Evolutionary conservation across 345 rosid species (phyloP), one percentile per base, ranked within the genome.

Genomic region (Orychophragmus violaceus): DNA sequence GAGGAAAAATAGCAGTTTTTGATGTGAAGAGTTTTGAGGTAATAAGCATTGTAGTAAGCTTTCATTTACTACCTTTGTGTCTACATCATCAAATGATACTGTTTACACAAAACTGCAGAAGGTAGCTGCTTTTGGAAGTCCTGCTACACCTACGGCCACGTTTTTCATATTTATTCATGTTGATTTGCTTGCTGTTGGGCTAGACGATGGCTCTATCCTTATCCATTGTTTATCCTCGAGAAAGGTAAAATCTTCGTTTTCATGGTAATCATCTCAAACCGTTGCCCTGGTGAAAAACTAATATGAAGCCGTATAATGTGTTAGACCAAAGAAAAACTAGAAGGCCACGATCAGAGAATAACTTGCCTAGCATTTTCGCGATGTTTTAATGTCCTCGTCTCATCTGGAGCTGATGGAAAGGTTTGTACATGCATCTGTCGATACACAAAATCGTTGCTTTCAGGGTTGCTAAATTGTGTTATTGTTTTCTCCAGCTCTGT

Each of bases 1-100:
- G 81, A 63, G 79, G 70, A 29, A 64, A 60, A 39, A 74, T 77
- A 56, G 61, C 81, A 59, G 42, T 80, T 24, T 80, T 74, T 65
- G 66, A 67, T 74, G 14, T 74, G 29, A 68, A 68, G 36, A 71
- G 64, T 21, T 77, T 71, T 24, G 66, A 80, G 75, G 83, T 77
- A 68, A 54, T 28, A 67, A 22, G 37, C 48, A n/a, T 35, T 24
- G 36, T 56, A 28, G 28, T 51, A 44, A 53, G 50, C 56, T 66
- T 60, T 52, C 37, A 9, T 1, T 3, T 73, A 4, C 18, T 50
- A 19, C 18, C 32, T 27, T 22, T 48, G 18, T 39, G 51, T 36
- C 23, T 55, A 24, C 14, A 21, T 41, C 64, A 50, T 70, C 53
- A 8, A 14, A 61, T 70, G 60, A 46, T 62, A 37, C 42, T 70